A percentile compares a stretch with the other conserved stretches of the same genome.
Conservation (phyloP, 345 rosid genomes). For the Cardamine chenopodiifolia region DNA sequence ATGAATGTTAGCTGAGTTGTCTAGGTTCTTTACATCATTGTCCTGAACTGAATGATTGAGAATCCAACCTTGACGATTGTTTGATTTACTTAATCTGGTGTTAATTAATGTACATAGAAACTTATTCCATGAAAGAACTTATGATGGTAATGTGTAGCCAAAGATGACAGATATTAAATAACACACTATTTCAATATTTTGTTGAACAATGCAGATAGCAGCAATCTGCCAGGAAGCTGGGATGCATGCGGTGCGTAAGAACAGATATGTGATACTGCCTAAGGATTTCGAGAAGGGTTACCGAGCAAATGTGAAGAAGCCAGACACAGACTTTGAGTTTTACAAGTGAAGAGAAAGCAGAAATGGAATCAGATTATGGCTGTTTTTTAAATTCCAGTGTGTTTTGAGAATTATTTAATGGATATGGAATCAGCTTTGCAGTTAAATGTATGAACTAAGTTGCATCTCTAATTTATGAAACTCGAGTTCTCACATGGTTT, state of each 20-base stretch:
- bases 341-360: conserved; percentile 61
- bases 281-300: conserved; percentile 99
- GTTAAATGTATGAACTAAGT: conserved; percentile 36
- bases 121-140: conserved; percentile 7
- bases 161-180: background rate
- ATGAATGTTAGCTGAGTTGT: conserved; percentile 11
- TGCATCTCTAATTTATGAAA: conserved; percentile 30
- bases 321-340: conserved; percentile 96
- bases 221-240: conserved; percentile 99
- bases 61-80: conserved; percentile 5
- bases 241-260: conserved; percentile 98
- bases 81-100: background rate
- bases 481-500: background rate
- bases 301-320: conserved; percentile 97
- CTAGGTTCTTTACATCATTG: conserved; percentile 9
- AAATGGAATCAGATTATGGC: conserved; percentile 25
- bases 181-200: background rate
- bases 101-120: background rate
- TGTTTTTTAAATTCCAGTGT: conserved; percentile 27
- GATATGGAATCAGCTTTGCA: conserved; percentile 35
- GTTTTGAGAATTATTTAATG: conserved; percentile 21
- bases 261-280: conserved; percentile 92
- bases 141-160: background rate
- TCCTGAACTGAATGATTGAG: background rate
- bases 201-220: conserved; percentile 60